Evolutionary conservation across 352 stramenopile species (phyloP), one percentile per base, ranked within the genome.

Genomic region (Pythium apleroticum): DNA sequence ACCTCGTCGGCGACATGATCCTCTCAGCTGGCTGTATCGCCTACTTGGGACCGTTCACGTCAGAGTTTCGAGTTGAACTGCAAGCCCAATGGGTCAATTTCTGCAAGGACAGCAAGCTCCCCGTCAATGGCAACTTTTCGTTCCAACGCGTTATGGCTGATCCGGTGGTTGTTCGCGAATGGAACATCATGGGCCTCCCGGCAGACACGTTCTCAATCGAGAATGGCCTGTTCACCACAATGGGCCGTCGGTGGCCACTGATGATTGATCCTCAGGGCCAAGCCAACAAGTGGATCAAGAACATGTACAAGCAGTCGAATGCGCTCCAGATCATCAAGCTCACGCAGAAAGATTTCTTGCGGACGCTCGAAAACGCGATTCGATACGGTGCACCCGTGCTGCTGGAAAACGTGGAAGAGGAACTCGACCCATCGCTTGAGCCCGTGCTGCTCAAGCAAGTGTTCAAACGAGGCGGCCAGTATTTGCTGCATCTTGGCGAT

Each of bases 201-300:
- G 91, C 92, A 4, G 93, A 98, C 61, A 91, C 83, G 1, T 97
- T 98, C 52, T 97, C 84, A n/a, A 97, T 93, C 24, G 92, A 98
- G 57, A 98, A 98, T 63, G 93, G 93, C 31, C 61, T 98, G 30
- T 96, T 98, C 58, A 95, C 91, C 8, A 98, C 91, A 2, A 89
- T 92, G 75, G 89, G 87, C 4, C 74, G 92, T 0, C 81, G 93
- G 0, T 98, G 92, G 93, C 93, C 93, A 11, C 78, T 98, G 11
- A 97, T 98, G 89, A 98, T 98, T 60, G 93, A 98, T 56, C 93
- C 93, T 1, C 93, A 98, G 63, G 90, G 90, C 24, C 93, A 98
- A 71, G 93, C 89, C 7, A 98, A 98, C 74, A 93, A 95, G 66
- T 98, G 93, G 93, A 91, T 98, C 58, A 93, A 95, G 41, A 96